A percentile compares a stretch with the other conserved stretches of the same genome.
phyloP scores from a whole-genome alignment of 495 filamentous ascomycete species.

The Durotheca rogersii region DNA sequence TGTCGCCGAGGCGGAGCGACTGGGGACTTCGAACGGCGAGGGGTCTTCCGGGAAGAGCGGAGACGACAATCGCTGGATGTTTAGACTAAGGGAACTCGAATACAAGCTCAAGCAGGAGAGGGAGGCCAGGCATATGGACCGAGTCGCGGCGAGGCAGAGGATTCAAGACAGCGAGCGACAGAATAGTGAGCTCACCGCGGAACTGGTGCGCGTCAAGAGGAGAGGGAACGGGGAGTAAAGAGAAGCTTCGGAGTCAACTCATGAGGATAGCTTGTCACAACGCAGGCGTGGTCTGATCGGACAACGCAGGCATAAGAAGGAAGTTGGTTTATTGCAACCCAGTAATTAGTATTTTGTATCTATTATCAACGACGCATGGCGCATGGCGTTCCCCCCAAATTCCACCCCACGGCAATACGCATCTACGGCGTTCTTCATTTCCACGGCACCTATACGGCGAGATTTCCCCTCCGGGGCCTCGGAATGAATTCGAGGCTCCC shows the following conservation, averaged over 20 bases:
- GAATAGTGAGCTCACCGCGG: conserved; percentile 62
- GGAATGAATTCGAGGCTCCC: neutral
- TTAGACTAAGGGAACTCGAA: conserved; percentile 83
- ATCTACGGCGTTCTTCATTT: conserved; percentile 18
- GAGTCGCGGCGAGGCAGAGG: conserved; percentile 76
- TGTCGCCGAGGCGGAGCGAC: conserved; percentile 26
- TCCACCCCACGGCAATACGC: conserved; percentile 9
- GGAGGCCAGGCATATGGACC: conserved; percentile 82
- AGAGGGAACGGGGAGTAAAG: conserved; percentile 30
- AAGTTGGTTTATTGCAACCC: conserved; percentile 5
- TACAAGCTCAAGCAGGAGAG: conserved; percentile 84
- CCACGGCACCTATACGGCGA: neutral
- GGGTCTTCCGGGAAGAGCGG: conserved; percentile 27
- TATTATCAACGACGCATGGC: conserved; percentile 12
- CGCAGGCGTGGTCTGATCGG: neutral
- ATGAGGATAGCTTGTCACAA: neutral
- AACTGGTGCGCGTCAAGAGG: conserved; percentile 31
- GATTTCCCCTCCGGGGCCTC: neutral
- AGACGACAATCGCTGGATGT: conserved; percentile 75
- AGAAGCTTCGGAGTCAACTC: neutral
- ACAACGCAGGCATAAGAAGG: neutral
- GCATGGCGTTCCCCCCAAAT: conserved; percentile 18
- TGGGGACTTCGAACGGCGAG: conserved; percentile 29
- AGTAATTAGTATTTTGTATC: conserved; percentile 18
- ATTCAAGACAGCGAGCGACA: conserved; percentile 80